Evolutionary conservation across 2,329 filamentous ascomycete genomes (phyloP).

Genomic region (Orbilia oligospora): DNA sequence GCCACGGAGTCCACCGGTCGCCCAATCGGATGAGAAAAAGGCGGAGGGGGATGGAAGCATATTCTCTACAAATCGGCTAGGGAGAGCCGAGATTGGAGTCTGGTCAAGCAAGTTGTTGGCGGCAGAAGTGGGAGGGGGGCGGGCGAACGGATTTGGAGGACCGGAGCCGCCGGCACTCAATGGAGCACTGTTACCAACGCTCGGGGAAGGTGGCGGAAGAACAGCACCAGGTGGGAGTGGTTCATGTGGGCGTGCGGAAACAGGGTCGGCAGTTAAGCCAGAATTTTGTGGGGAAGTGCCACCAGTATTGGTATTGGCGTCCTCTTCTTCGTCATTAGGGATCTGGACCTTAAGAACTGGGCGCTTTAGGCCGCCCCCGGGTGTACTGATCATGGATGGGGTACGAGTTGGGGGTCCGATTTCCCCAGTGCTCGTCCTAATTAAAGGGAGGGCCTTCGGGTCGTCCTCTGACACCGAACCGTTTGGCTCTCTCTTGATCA

Average conservation of each 20-base stretch:
- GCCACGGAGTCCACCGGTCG: slow-evolving; percentile 72
- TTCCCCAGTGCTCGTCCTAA: slow-evolving; percentile 58
- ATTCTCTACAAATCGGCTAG: slow-evolving; percentile 89
- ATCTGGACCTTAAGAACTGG: slow-evolving; percentile 94
- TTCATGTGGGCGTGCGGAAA: slow-evolving; percentile 71
- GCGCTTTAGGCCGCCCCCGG: slow-evolving; percentile 73
- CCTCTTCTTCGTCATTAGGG: slow-evolving; percentile 88
- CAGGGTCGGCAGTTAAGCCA: slow-evolving; percentile 72
- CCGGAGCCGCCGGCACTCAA: slow-evolving; percentile 92
- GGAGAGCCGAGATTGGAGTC: slow-evolving; percentile 93
- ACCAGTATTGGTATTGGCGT: slow-evolving; percentile 78
- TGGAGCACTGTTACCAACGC: slow-evolving; percentile 75
- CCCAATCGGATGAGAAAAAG: slow-evolving; percentile 89
- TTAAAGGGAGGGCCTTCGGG: slow-evolving; percentile 50
- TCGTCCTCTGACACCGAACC: slow-evolving; percentile 68
- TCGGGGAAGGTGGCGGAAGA: slow-evolving; percentile 92
- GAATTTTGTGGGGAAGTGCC: slow-evolving; percentile 76
- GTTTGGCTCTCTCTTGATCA: slow-evolving; percentile 34
- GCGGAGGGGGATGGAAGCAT: slow-evolving; percentile 90
- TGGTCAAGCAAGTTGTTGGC: slow-evolving; percentile 74
- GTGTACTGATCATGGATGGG: slow-evolving; percentile 72
- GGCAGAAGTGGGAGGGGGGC: slow-evolving; percentile 76
- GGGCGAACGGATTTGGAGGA: slow-evolving; percentile 94
- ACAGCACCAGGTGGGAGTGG: slow-evolving; percentile 74
- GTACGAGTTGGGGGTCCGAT: slow-evolving; percentile 78